Evolutionary conservation across 2,329 filamentous ascomycete species (phyloP).

Genomic region (Hymenoscyphus occultus): DNA sequence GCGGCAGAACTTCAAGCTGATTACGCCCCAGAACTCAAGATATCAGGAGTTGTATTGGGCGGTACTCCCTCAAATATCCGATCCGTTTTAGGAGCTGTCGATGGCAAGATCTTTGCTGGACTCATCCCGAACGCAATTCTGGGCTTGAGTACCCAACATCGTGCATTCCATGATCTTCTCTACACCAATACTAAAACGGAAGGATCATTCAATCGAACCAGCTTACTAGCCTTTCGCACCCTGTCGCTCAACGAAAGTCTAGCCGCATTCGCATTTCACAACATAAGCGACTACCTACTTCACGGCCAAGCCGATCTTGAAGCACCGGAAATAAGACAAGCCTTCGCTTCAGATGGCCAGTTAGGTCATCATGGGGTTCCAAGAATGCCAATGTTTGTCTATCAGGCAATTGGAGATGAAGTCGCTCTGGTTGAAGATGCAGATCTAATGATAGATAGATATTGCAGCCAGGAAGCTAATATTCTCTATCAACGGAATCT

Average conservation of each 20-base stretch:
- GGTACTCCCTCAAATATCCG: slow-evolving; percentile 45
- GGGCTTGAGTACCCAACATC: slow-evolving; percentile 16
- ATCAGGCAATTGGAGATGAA: slow-evolving; percentile 48
- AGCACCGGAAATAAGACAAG: background rate
- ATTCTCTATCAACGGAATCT: slow-evolving; percentile 46
- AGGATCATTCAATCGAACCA: slow-evolving; percentile 30
- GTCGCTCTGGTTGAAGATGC: slow-evolving; percentile 43
- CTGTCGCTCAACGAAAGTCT: slow-evolving; percentile 31
- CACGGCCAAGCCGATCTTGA: slow-evolving; percentile 33
- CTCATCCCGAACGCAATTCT: slow-evolving; percentile 16
- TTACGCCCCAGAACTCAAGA: slow-evolving; percentile 52
- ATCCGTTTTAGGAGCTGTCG: slow-evolving; percentile 37
- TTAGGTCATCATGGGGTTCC: slow-evolving; percentile 41
- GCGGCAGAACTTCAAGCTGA: slow-evolving; percentile 50
- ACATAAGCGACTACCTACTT: slow-evolving; percentile 44
- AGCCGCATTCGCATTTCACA: slow-evolving; percentile 34
- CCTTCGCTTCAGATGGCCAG: background rate
- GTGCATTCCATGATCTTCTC: background rate
- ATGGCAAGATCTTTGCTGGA: slow-evolving; percentile 37
- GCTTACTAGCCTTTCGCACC: slow-evolving; percentile 34
- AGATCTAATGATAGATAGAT: slow-evolving; percentile 42
- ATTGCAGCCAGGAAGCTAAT: slow-evolving; percentile 41
- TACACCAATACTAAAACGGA: background rate
- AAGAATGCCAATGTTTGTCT: slow-evolving; percentile 46
- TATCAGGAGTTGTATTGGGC: slow-evolving; percentile 49